Conservation (phyloP, 805 yeast genomes). For the Metschnikowia picachoensis region DNA sequence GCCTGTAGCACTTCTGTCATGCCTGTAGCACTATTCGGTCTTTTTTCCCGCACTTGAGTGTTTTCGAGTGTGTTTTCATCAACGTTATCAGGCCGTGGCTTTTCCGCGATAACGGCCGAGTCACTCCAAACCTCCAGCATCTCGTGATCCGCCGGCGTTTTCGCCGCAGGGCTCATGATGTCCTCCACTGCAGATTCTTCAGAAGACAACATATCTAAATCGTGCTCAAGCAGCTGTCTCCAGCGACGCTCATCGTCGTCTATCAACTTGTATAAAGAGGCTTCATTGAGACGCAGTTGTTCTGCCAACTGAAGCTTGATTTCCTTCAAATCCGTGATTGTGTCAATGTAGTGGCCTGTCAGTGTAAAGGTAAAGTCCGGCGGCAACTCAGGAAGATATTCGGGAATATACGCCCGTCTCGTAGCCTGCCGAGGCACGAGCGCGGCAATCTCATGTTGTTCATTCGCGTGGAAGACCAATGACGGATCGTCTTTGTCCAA, state of each 20-base stretch:
- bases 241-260: constrained; percentile 34
- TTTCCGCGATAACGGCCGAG: background rate
- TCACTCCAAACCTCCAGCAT: background rate
- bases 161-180: constrained; percentile 1
- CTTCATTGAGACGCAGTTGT: constrained; percentile 79
- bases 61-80: background rate
- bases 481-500: constrained; percentile 40
- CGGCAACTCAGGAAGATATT: constrained; percentile 83
- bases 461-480: constrained; percentile 50
- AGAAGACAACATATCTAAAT: constrained; percentile 15
- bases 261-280: constrained; percentile 62
- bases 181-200: constrained; percentile 3
- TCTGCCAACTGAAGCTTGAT: constrained; percentile 69
- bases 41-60: background rate
- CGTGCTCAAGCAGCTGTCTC: constrained; percentile 26
- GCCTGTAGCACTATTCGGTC: too few relatives aligned
- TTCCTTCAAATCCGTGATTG: constrained; percentile 64
- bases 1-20: background rate
- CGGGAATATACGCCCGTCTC: constrained; percentile 52
- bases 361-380: constrained; percentile 89
- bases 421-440: constrained; percentile 49
- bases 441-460: constrained; percentile 47
- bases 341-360: constrained; percentile 63
- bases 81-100: background rate
- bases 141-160: constrained; percentile 1